phyloP scores from a whole-genome alignment of 1,139 yeast genomes.

The Suhomyces anneliseae region DNA sequence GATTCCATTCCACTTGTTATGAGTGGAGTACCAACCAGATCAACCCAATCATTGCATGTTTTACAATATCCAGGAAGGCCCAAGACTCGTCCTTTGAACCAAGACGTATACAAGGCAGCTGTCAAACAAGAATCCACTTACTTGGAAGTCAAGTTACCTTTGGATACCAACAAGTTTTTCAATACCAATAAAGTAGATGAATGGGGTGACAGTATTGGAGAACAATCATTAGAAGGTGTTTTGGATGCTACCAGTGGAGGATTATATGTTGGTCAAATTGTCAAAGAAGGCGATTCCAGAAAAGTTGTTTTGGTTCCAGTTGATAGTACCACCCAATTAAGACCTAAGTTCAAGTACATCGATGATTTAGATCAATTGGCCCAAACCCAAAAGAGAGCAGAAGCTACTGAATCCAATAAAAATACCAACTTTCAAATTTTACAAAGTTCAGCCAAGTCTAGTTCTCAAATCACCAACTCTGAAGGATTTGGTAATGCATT shows the following conservation, averaged over 20 bases:
- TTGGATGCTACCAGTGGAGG: slow-evolving; percentile 57
- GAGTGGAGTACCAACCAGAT: slow-evolving; percentile 23
- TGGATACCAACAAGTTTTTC: slow-evolving; percentile 63
- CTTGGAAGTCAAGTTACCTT: slow-evolving; percentile 71
- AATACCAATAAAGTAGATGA: slow-evolving; percentile 62
- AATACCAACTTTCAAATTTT: slow-evolving; percentile 44
- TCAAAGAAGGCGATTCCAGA: slow-evolving; percentile 21
- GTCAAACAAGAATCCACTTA: slow-evolving; percentile 58
- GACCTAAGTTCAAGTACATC: slow-evolving; percentile 79
- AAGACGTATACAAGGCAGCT: slow-evolving; percentile 48
- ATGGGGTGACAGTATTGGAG: slow-evolving; percentile 58
- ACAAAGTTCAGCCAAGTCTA: slow-evolving; percentile 44
- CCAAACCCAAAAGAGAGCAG: slow-evolving; percentile 28
- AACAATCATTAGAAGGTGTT: slow-evolving; percentile 72
- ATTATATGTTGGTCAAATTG: slow-evolving; percentile 37
- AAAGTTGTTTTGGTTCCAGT: slow-evolving; percentile 67
- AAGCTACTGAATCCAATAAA: slow-evolving; percentile 31
- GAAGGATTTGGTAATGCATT: slow-evolving; percentile 64
- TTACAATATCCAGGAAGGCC: slow-evolving; percentile 77
- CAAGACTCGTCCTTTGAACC: slow-evolving; percentile 44
- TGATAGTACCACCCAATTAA: slow-evolving; percentile 68
- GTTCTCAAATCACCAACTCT: slow-evolving; percentile 67
- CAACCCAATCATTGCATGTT: slow-evolving; percentile 34
- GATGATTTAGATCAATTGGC: slow-evolving; percentile 48
- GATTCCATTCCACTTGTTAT: slow-evolving; percentile 68